Evolutionary conservation across 768 basidiomycete species (phyloP).

Genomic region (Rhizopogon rudus): DNA sequence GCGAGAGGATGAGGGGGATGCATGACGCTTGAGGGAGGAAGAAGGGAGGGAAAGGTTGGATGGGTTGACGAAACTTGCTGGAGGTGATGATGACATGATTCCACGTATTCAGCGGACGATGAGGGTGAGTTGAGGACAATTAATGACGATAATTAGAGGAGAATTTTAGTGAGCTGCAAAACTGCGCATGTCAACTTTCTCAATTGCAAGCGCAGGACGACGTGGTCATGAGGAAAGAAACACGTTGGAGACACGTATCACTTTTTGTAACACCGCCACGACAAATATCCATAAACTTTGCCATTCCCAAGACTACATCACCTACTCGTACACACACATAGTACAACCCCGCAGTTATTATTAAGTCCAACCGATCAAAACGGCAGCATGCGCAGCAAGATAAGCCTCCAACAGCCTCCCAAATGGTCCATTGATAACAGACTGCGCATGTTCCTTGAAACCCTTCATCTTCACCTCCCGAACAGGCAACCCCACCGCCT

Average conservation of each 20-base stretch:
- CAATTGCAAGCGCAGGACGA: constrained; percentile 1
- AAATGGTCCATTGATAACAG: constrained; percentile 17
- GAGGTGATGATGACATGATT: constrained; percentile 20
- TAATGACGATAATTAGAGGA: constrained; percentile 21
- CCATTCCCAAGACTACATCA: not conserved
- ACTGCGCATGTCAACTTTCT: constrained; percentile 7
- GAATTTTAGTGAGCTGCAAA: not conserved
- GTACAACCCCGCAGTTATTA: not conserved
- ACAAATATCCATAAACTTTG: constrained; percentile 19
- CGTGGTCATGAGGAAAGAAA: constrained; percentile 17
- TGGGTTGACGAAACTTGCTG: constrained; percentile 30
- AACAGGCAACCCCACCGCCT: constrained; percentile 14
- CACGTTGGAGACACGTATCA: constrained; percentile 26
- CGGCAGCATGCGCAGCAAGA: constrained; percentile 1
- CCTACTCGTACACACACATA: too few species aligned
- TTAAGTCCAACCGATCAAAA: constrained; percentile 1
- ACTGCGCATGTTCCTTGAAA: constrained; percentile 15
- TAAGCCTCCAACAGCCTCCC: constrained; percentile 15
- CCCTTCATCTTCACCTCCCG: constrained; percentile 14
- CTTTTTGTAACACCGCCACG: constrained; percentile 16
- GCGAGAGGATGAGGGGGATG: constrained; percentile 20
- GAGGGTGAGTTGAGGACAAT: not conserved
- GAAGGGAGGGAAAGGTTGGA: constrained; percentile 35
- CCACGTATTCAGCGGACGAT: constrained; percentile 3
- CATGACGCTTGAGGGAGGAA: constrained; percentile 22